Conservation (phyloP, 2,329 filamentous ascomycete species). For the Cordyceps javanica region DNA sequence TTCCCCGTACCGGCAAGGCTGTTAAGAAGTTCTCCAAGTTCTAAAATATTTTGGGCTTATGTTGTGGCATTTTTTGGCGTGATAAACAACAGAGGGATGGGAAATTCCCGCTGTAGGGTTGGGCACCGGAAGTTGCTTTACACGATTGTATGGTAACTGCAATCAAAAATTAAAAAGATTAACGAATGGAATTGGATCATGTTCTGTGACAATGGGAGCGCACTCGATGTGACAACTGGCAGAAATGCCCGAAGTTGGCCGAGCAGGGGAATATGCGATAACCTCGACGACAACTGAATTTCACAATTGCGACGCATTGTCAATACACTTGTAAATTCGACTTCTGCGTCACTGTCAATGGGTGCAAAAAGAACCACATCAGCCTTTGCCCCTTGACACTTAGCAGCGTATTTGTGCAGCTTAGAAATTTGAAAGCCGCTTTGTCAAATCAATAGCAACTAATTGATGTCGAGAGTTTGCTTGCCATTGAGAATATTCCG, state of each 20-base stretch:
- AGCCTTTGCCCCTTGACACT: too few relatives aligned
- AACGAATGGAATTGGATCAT: constrained; percentile 29
- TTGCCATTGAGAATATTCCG: too few relatives aligned
- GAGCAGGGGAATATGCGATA: not conserved
- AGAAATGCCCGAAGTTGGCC: too few relatives aligned
- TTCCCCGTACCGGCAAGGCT: constrained; percentile 92
- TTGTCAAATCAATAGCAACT: too few relatives aligned
- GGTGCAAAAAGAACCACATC: not conserved
- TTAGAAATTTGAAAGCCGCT: too few relatives aligned
- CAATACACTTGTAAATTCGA: not conserved
- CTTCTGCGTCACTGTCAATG: too few relatives aligned
- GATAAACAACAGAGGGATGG: constrained; percentile 39
- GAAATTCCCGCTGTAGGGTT: constrained; percentile 32
- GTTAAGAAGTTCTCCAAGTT: constrained; percentile 99
- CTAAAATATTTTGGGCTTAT: constrained; percentile 53
- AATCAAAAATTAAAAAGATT: constrained; percentile 36
- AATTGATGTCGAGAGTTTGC: too few relatives aligned
- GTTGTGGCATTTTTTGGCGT: constrained; percentile 50
- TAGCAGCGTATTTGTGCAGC: too few relatives aligned
- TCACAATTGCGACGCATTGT: not conserved
- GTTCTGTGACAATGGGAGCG: not conserved
- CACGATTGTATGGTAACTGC: constrained; percentile 40
- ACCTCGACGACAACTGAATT: not conserved
- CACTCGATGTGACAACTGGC: not conserved
- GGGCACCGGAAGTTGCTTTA: constrained; percentile 36